Evolutionary conservation across 345 rosid species (phyloP).

Genomic region (Toxicodendron radicans): DNA sequence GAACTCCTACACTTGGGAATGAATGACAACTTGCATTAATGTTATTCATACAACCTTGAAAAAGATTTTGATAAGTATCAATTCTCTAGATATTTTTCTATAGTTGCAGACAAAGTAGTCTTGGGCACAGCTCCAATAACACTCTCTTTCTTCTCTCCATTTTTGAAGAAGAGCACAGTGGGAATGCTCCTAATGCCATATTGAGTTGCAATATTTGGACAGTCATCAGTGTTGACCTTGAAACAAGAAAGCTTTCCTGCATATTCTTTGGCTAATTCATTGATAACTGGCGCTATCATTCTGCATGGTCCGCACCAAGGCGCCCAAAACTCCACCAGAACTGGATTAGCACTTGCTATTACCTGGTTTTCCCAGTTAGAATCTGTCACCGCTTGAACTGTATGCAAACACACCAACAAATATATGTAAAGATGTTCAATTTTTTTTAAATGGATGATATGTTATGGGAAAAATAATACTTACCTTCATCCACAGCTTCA

Average conservation of each 20-base stretch:
- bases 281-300: constrained; percentile 63
- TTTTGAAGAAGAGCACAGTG: constrained; percentile 62
- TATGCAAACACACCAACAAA: neutral
- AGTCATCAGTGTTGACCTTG: constrained; percentile 72
- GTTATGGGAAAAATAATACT: neutral
- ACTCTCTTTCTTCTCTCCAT: constrained; percentile 75
- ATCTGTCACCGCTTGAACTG: constrained; percentile 61
- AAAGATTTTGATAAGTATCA: constrained; percentile 9
- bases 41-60: constrained; percentile 4
- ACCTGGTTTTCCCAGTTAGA: constrained; percentile 52
- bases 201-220: constrained; percentile 56
- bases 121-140: constrained; percentile 79
- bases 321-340: constrained; percentile 80
- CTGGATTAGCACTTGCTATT: constrained; percentile 41
- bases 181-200: constrained; percentile 79
- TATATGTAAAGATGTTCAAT: neutral
- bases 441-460: too few species aligned
- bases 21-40: constrained; percentile 1
- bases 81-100: constrained; percentile 52
- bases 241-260: constrained; percentile 58
- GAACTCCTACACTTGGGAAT: neutral
- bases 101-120: constrained; percentile 52
- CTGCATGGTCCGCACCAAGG: constrained; percentile 87
- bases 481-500: constrained; percentile 59
- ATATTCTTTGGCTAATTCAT: constrained; percentile 66